Conservation (phyloP, 257 asterid species). For the Nicotiana obtusifolia region DNA sequence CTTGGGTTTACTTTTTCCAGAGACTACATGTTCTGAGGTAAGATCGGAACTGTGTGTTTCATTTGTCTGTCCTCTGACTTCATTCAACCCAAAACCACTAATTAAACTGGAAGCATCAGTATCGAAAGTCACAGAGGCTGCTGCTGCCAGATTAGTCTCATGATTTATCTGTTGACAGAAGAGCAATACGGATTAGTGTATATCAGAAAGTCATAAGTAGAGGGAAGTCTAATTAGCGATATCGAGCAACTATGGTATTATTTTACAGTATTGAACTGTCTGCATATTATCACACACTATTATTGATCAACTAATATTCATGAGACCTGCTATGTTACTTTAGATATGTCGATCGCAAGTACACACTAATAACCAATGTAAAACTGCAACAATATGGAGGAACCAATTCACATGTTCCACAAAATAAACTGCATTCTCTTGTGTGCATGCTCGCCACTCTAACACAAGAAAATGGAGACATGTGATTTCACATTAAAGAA, state of each 20-base stretch:
- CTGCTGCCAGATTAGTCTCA: slow-evolving; percentile 35
- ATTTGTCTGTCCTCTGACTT: slow-evolving; percentile 43
- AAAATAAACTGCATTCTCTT: neutral
- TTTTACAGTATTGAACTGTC: neutral
- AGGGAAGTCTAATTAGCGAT: neutral
- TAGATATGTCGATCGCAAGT: neutral
- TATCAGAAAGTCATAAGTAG: neutral
- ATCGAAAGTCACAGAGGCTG: slow-evolving; percentile 38
- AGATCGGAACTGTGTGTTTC: slow-evolving; percentile 42
- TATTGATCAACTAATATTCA: neutral
- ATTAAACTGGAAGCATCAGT: slow-evolving; percentile 40
- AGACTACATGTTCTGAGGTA: slow-evolving; percentile 39
- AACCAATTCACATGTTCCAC: neutral
- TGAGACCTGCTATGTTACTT: neutral
- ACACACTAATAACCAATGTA: neutral
- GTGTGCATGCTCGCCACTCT: neutral
- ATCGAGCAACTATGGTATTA: neutral
- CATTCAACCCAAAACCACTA: slow-evolving; percentile 39
- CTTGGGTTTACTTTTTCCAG: slow-evolving; percentile 37
- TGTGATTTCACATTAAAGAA: neutral
- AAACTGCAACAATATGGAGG: neutral
- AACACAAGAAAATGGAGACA: neutral
- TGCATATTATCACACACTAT: neutral
- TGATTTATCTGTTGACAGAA: slow-evolving; percentile 40
- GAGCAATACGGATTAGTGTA: neutral